Base-by-base conservation (phyloP, 306 rosid species). In the Nissolia schottii region DNA sequence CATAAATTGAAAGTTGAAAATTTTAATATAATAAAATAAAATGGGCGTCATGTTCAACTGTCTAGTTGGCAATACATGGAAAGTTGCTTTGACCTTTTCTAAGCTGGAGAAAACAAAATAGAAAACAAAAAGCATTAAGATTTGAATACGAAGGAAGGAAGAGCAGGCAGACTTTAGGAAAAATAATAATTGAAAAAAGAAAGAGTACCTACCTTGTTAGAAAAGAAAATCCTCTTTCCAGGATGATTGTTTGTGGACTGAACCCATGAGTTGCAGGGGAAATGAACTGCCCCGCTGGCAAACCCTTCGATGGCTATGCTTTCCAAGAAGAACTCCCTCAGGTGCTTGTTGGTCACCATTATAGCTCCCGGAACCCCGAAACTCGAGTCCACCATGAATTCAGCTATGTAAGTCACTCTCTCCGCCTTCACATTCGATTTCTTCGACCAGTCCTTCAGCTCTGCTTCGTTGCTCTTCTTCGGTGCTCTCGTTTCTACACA, bases 311-410 rank as follows among this genome's bases (percentile, higher is more conserved):
- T 40, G 55, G 93, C 83, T 69, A 92, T 86, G 1, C 84, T 81
- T 68, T 92, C 97, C 59, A 92, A 63, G 71, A 79, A 89, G 68
- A 92, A 86, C 82, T 92, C 97, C 20, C 67, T 76, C 41, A 87
- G 97, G 59, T 92, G 96, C 73, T 86, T 89, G 84, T 92, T 92
- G 13, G 50, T 32, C 55, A 92, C 87, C 3, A 79, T 79, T 62
- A 92, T 89, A 15, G 97, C 97, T 79, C 97, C 97, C 1, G 96
- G 97, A 23, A 69, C 46, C 6, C 96, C 97, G 67, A 92, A 92
- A 69, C 72, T 76, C 0, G 97, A 89, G 78, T 85, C 83, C 67
- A 92, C 85, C 5, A 67, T 35, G 80, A 92, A 89, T 59, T 92
- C 97, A 10, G 97, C 93, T 58, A 48, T 92, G 82, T 89, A 92